phyloP scores from a whole-genome alignment of 2,329 filamentous ascomycete species.

The Xylaria arbuscula region DNA sequence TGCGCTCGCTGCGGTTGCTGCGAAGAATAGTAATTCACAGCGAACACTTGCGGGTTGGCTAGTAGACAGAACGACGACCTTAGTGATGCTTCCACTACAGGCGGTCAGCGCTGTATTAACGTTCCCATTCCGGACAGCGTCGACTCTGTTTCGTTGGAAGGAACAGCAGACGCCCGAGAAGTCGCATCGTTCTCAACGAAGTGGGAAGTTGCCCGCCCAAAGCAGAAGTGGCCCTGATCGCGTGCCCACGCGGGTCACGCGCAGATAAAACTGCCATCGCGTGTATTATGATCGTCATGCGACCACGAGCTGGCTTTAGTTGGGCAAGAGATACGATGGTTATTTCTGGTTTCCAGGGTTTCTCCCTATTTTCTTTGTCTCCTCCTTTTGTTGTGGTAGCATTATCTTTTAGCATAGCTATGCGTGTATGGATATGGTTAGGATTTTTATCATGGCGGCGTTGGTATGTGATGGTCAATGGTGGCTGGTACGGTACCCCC shows the following conservation, averaged over 20 bases:
- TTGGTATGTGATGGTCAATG: constrained; percentile 9
- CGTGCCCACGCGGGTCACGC: constrained; percentile 44
- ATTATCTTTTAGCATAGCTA: neutral
- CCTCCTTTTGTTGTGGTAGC: neutral
- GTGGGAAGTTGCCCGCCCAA: constrained; percentile 38
- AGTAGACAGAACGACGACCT: constrained; percentile 52
- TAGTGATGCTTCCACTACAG: constrained; percentile 57
- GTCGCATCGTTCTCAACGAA: constrained; percentile 39
- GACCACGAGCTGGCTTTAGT: neutral
- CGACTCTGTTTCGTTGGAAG: constrained; percentile 50
- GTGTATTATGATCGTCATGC: constrained; percentile 14
- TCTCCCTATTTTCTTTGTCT: neutral
- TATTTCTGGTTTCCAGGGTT: neutral
- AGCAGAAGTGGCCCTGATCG: constrained; percentile 43
- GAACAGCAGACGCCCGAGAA: constrained; percentile 48
- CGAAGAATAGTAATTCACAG: constrained; percentile 59
- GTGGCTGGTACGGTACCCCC: neutral
- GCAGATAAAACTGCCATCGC: constrained; percentile 34
- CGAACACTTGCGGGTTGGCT: constrained; percentile 54
- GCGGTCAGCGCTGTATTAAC: constrained; percentile 54
- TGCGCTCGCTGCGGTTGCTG: constrained; percentile 81
- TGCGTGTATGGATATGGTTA: constrained; percentile 10
- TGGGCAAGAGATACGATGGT: constrained; percentile 21
- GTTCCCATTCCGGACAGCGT: constrained; percentile 57
- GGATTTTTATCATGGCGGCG: neutral